phyloP scores from a whole-genome alignment of 2,329 filamentous ascomycete genomes.

The Fusarium pseudoanthophilum region DNA sequence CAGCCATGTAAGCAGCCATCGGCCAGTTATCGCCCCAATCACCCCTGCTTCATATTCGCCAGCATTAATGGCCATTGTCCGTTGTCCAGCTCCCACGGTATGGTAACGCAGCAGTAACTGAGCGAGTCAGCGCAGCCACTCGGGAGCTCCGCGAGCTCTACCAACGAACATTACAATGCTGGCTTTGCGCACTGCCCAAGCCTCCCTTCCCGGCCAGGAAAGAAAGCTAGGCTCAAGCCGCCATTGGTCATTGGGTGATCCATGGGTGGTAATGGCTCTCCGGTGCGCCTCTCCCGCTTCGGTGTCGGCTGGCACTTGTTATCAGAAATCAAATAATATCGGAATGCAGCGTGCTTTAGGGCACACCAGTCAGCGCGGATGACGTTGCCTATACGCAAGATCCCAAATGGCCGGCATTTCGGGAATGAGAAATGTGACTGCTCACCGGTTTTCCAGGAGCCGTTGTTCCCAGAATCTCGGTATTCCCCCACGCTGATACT shows the following conservation, averaged over 20 bases:
- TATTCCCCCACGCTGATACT: slow-evolving; percentile 32
- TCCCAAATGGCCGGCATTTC: slow-evolving; percentile 34
- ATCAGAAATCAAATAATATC: slow-evolving; percentile 30
- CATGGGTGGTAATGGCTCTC: background rate
- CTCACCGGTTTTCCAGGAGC: slow-evolving; percentile 39
- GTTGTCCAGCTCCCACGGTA: background rate
- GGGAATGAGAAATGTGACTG: slow-evolving; percentile 33
- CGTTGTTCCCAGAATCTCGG: slow-evolving; percentile 35
- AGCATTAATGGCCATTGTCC: background rate
- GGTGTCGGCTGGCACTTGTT: slow-evolving; percentile 14
- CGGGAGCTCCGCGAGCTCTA: slow-evolving; percentile 28
- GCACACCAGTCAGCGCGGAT: slow-evolving; percentile 20
- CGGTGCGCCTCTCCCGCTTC: slow-evolving; percentile 14
- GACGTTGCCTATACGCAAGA: slow-evolving; percentile 9
- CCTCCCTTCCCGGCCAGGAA: background rate
- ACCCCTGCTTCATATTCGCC: background rate
- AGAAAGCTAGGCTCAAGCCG: background rate
- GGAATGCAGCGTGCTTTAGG: background rate
- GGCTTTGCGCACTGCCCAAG: slow-evolving; percentile 7
- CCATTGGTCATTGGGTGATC: slow-evolving; percentile 6
- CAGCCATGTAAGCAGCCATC: slow-evolving; percentile 22
- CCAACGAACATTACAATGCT: slow-evolving; percentile 2
- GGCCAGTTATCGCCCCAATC: slow-evolving; percentile 1
- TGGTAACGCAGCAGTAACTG: slow-evolving; percentile 21
- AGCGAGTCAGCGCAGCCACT: slow-evolving; percentile 19